Evolutionary conservation across 2,329 filamentous ascomycete genomes (phyloP).

Genomic region (Fusarium secorum): DNA sequence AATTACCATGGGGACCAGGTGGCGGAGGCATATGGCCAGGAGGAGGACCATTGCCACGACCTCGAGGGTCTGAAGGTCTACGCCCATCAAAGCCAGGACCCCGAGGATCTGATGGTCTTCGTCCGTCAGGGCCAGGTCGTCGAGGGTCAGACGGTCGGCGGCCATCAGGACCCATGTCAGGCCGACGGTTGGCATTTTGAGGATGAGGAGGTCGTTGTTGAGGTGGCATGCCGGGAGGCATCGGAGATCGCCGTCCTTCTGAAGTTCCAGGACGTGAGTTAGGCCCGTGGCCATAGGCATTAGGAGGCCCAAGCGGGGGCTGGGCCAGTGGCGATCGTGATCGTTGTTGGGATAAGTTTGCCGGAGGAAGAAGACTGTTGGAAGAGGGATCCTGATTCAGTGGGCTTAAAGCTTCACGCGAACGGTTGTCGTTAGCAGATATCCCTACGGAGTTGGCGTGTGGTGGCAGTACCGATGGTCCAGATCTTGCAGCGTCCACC

Average conservation of each 20-base stretch:
- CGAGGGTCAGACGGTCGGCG: slow-evolving; percentile 26
- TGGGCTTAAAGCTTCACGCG: slow-evolving; percentile 61
- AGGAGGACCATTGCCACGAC: slow-evolving; percentile 32
- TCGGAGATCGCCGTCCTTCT: slow-evolving; percentile 45
- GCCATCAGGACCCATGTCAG: slow-evolving; percentile 38
- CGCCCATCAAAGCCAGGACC: slow-evolving; percentile 32
- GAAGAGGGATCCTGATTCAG: slow-evolving; percentile 47
- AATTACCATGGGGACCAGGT: slow-evolving; percentile 30
- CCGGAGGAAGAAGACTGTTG: slow-evolving; percentile 52
- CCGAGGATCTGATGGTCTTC: slow-evolving; percentile 31
- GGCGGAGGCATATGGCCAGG: slow-evolving; percentile 33
- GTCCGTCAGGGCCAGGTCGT: slow-evolving; percentile 30
- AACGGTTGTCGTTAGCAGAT: slow-evolving; percentile 62
- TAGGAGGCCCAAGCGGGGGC: slow-evolving; percentile 44
- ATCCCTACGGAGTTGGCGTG: slow-evolving; percentile 59
- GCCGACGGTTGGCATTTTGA: slow-evolving; percentile 41
- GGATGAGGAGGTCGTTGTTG: slow-evolving; percentile 42
- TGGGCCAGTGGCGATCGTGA: slow-evolving; percentile 57
- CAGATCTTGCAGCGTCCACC: slow-evolving; percentile 47
- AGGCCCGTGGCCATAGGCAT: slow-evolving; percentile 45
- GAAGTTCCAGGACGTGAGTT: slow-evolving; percentile 45
- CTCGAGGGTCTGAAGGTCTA: slow-evolving; percentile 26
- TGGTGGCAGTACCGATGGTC: slow-evolving; percentile 60
- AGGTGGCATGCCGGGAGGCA: slow-evolving; percentile 41
- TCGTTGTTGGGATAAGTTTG: slow-evolving; percentile 51